phyloP scores from a whole-genome alignment of 2,329 filamentous ascomycete species.

The Penicillium sp. region DNA sequence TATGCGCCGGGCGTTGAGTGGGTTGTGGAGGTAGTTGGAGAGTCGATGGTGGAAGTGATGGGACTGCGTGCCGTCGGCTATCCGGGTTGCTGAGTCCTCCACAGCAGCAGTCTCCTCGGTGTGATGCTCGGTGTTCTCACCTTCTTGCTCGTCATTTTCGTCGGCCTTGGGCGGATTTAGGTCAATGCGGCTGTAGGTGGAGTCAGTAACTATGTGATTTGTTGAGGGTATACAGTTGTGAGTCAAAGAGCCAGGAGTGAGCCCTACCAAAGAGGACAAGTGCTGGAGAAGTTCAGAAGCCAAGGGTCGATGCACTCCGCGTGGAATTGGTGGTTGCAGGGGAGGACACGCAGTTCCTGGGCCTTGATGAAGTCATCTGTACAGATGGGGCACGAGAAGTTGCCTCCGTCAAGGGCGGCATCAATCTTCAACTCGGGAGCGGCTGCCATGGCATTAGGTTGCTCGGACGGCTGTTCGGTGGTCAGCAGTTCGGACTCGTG shows the following conservation, averaged over 20 bases:
- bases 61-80: conserved; percentile 21
- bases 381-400: conserved; percentile 60
- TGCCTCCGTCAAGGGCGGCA: conserved; percentile 29
- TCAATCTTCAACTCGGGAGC: conserved; percentile 17
- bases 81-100: neutral
- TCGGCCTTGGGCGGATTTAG: conserved; percentile 51
- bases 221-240: conserved; percentile 30
- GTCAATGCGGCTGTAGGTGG: conserved; percentile 53
- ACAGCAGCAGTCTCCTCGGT: conserved; percentile 18
- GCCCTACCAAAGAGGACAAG: conserved; percentile 62
- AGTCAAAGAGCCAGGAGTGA: neutral
- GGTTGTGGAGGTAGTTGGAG: conserved; percentile 23
- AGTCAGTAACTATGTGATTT: too few species aligned
- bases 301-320: conserved; percentile 66
- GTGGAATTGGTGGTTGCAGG: conserved; percentile 66
- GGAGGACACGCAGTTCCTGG: conserved; percentile 62
- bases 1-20: conserved; percentile 40
- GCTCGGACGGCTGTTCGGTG: conserved; percentile 8
- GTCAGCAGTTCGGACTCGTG: conserved; percentile 15
- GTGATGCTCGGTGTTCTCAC: conserved; percentile 24
- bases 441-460: conserved; percentile 5
- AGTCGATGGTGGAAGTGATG: conserved; percentile 32
- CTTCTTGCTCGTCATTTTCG: neutral
- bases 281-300: conserved; percentile 65
- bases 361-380: conserved; percentile 65